Base-by-base conservation (phyloP, 2,329 filamentous ascomycete genomes). In the Alternaria infectoria region DNA sequence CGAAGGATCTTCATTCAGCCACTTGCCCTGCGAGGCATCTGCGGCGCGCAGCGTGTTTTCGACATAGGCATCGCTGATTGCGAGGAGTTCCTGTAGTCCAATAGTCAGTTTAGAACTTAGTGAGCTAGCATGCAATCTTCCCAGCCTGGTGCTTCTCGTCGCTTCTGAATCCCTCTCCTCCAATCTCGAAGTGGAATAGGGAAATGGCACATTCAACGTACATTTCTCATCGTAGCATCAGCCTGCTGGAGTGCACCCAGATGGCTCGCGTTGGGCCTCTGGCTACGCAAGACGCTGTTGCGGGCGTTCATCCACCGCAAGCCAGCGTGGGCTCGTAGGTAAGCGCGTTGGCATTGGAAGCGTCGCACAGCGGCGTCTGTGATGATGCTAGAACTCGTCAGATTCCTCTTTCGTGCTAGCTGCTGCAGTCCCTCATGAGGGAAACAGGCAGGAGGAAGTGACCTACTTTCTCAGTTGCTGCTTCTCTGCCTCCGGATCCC, bases 281-380 rank as follows among this genome's bases (percentile, higher is more conserved):
- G 83, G 12, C 85, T 86, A 57, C 84, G 81, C 28, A 89, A 74
- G 17, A 87, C 77, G 57, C 82, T 81, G 30, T 82, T 77, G 26
- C 88, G 82, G 36, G 83, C 78, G 64, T 87, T 86, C 66, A 86
- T 81, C 88, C 88, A 90, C 70, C 87, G 81, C 62, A 85, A 80
- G 5, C 85, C 87, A 19, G 87, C 86, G 3, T 86, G 84, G 13
- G 86, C 86, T 65, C 84, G 84, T 5, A 90, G 81, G 69, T 89
- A 89, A 57, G 87, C 84, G 67, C 85, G 86, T 74, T 90, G 87
- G 50, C 87, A 88, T 73, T 85, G 85, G 77, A 90, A 89, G 5
- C 88, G 85, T 51, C 88, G 84, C 36, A 87, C 83, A 52, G 85
- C 85, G 43, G 87, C 85, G 73, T 90, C 88, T 51, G 85, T 79